Conservation (phyloP, 2,329 filamentous ascomycete species). For the Apiospora rasikravindrae region DNA sequence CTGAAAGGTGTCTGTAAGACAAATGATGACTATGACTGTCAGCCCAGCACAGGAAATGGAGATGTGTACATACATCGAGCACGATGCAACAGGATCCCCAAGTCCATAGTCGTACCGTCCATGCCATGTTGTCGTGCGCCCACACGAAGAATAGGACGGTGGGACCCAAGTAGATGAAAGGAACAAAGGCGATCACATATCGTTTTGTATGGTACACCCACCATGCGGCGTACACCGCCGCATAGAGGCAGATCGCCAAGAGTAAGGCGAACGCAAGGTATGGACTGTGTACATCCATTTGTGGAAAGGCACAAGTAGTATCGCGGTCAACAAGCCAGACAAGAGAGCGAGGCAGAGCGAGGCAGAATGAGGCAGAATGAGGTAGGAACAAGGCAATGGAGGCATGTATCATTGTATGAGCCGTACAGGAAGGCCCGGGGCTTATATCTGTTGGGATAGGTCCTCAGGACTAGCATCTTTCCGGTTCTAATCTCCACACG, state of each 20-base stretch:
- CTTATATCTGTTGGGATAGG: background rate
- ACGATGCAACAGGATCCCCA: background rate
- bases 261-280: background rate
- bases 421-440: background rate
- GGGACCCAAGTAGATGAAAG: background rate
- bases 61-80: background rate
- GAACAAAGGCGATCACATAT: background rate
- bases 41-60: background rate
- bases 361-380: background rate
- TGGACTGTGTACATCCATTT: background rate
- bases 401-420: background rate
- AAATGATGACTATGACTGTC: background rate
- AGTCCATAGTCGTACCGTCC: background rate
- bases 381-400: background rate
- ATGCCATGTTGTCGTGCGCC: background rate
- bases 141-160: background rate
- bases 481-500: background rate
- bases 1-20: background rate
- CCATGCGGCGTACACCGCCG: background rate
- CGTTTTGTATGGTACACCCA: background rate
- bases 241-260: background rate
- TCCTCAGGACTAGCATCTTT: background rate
- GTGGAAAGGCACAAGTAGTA: background rate
- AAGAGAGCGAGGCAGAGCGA: background rate
- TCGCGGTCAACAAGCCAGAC: background rate